These are phyloP conservation scores for Sporothrix protearum DNA, from an alignment of 2,329 filamentous ascomycete species.

Conservation along the genomic window DNA sequence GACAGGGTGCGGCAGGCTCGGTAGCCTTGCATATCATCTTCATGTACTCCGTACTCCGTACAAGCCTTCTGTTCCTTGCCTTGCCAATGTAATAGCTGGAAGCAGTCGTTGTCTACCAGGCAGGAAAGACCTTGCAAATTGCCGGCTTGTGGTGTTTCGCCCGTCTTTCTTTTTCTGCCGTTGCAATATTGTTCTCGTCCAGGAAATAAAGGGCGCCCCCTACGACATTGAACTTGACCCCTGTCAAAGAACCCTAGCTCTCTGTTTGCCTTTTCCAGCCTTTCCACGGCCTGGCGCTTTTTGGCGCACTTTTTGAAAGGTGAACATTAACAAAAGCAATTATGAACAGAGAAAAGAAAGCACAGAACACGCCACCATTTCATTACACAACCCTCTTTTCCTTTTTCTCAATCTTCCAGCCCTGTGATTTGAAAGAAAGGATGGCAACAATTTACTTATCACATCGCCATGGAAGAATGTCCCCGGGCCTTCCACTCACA, in stretches of 20 bases:
- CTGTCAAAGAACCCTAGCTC: neutral
- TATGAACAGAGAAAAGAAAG: neutral
- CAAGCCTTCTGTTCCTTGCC: neutral
- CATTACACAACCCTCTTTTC: constrained; percentile 13
- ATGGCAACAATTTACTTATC: constrained; percentile 1
- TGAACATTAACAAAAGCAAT: neutral
- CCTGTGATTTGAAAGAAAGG: neutral
- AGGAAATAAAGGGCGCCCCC: neutral
- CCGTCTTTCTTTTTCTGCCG: neutral
- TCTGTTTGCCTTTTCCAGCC: neutral
- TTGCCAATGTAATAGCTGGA: neutral
- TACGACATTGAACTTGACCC: neutral
- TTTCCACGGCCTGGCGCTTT: constrained; percentile 1
- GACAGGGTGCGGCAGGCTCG: constrained; percentile 3
- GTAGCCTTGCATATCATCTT: neutral
- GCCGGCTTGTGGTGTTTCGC: neutral
- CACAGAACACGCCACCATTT: neutral
- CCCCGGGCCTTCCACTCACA: neutral
- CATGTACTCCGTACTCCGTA: neutral
- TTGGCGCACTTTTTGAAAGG: constrained; percentile 12
- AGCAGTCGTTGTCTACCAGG: neutral
- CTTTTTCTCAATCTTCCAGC: neutral
- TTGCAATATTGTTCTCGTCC: constrained; percentile 2
- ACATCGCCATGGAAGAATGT: neutral
- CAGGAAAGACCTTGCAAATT: neutral